Base-by-base conservation (phyloP, 441 rosid species). In the Erysimum cheiri region DNA sequence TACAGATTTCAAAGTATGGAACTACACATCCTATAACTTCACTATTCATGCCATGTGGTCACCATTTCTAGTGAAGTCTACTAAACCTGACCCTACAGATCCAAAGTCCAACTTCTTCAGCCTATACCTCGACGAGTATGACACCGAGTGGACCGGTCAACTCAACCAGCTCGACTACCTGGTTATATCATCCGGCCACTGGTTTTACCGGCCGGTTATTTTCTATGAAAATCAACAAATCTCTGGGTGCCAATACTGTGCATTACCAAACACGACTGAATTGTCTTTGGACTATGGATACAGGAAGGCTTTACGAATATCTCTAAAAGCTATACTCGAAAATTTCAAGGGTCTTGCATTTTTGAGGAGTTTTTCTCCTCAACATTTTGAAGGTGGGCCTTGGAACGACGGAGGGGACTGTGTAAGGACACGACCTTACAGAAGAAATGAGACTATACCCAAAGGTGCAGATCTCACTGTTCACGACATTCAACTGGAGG, bases 151-250 rank as follows among this genome's bases (percentile, higher is more conserved):
- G 98, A 80, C 76, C 0, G 57, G 60, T 8, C 68, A 88, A 79
- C 76, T 93, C 4, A 73, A 81, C 58, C 46, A 46, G 37, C 86
- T 87, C 8, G 87, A 89, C 74, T 87, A 83, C 47, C 81, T 87
- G 49, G 82, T 93, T 43, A 66, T 90, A 70, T 89, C 94, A 10
- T 87, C 82, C 0, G 96, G 98, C 57, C 92, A 87, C 40, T 93
- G 98, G 98, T 89, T 88, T 85, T 85, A 78, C 68, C 83, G 92
- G 6, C 90, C 92, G 0, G 63, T 86, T 53, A 32, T 81, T 37
- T 88, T 80, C 79, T 80, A 86, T 26, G 80, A 78, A 74, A 81
- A 87, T 1, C 74, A 79, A 5, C 32, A 71, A 32, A 48, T 80
- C 28, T 74, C 84, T 11, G 91, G 96, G 1, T 93, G 98, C 69